phyloP scores from a whole-genome alignment of 768 basidiomycete species.

The Lentinula guzmanii region DNA sequence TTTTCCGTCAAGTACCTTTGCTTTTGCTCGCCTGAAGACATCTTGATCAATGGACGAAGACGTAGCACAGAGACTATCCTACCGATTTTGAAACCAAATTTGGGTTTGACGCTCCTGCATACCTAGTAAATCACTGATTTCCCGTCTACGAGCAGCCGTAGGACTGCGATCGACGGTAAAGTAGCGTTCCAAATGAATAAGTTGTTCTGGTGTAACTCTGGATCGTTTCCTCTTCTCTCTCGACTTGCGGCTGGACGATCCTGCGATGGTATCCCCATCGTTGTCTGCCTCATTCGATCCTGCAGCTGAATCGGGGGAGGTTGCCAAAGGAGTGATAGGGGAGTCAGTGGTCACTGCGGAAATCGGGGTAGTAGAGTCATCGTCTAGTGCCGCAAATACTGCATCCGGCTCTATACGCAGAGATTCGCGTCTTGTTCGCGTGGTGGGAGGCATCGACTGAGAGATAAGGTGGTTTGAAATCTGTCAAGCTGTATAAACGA shows the following conservation, averaged over 20 bases:
- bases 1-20: conserved; percentile 64
- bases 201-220: conserved; percentile 75
- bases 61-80: too few species aligned
- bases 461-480: neutral
- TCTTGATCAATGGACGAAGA: neutral
- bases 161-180: conserved; percentile 69
- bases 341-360: conserved; percentile 20
- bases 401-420: conserved; percentile 16
- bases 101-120: conserved; percentile 88
- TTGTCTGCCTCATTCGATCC: conserved; percentile 22
- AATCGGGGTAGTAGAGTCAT: conserved; percentile 14
- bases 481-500: neutral
- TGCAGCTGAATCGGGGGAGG: conserved; percentile 18
- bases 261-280: conserved; percentile 25
- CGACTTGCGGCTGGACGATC: conserved; percentile 27
- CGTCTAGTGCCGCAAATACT: neutral
- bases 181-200: conserved; percentile 66
- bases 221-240: conserved; percentile 69
- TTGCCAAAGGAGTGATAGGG: conserved; percentile 18
- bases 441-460: conserved; percentile 8
- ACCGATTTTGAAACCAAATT: conserved; percentile 90
- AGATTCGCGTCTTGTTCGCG: conserved; percentile 15
- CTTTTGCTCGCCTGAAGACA: conserved; percentile 65
- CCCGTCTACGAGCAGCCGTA: conserved; percentile 61
- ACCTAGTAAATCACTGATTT: conserved; percentile 67